Base-by-base conservation (phyloP, 2,329 filamentous ascomycete genomes). In the Lachnellula hyalina region DNA sequence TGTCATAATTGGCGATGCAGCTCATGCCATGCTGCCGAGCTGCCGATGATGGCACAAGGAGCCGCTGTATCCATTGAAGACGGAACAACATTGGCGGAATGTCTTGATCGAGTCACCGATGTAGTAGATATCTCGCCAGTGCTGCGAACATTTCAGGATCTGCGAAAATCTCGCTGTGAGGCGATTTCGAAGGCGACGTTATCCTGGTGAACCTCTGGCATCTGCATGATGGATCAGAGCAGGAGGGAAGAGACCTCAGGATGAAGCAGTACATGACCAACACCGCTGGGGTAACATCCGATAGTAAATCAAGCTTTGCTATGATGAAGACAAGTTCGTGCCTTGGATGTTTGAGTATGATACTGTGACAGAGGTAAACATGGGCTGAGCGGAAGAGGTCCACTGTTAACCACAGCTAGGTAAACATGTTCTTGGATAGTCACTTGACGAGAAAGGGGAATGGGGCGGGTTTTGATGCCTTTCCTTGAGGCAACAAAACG, bases 61-160 rank as follows among this genome's bases (percentile, higher is more conserved):
- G 85, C 84, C 17, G 86, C 85, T 63, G 82, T 78, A 0, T 79
- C 82, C 0, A 74, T 89, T 1, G 85, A 89, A 63, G 85, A 88
- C 48, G 84, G 83, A 0, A 82, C 83, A 0, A 82, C 84, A 0
- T 70, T 88, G 0, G 84, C 84, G 1, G 70, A 75, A 0, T 63
- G 86, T 2, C 71, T 87, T 0, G 75, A 76, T 0, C 70, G 74
- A 2, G 70, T 83, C 19, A 69, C 72, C 41, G 68, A 68, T 0
- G 75, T 72, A 47, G 60, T 61, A 0, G 72, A 77, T 25, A 51
- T 82, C 1, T 74, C 75, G 0, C 66, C 70, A 11, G 73, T 72
- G 0, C 61, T 77, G 14, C 61, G 63, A 19, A 63, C 74, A 56
- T 80, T 79, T 56, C 70, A 78, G 48, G 63, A 63, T n/a, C 52